These are phyloP conservation scores for Fragilaria radians DNA, from an alignment of 108 stramenopile species.

Conservation along the genomic window DNA sequence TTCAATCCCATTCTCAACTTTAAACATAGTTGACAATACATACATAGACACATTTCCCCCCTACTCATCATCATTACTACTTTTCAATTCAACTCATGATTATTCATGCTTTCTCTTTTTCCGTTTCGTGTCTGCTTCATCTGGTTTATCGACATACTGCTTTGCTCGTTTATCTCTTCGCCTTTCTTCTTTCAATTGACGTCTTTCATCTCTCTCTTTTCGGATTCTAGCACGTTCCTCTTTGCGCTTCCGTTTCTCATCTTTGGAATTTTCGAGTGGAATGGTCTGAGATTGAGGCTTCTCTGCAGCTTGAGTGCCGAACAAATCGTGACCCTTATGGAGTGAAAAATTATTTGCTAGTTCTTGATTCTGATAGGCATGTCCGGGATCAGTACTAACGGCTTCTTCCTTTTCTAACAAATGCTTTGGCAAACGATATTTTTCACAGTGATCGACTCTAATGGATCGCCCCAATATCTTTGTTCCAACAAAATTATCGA, in stretches of 20 bases:
- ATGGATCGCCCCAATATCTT: slow-evolving; percentile 65
- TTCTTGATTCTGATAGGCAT: slow-evolving; percentile 85
- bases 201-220: slow-evolving; percentile 18
- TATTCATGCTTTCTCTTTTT: slow-evolving; percentile 30
- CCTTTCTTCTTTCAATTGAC: not conserved
- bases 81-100: too few species aligned
- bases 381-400: slow-evolving; percentile 48
- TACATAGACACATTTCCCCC: too few species aligned
- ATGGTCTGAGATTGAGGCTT: slow-evolving; percentile 4
- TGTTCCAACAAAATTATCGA: slow-evolving; percentile 93
- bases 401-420: slow-evolving; percentile 79
- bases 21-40: too few species aligned
- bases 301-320: slow-evolving; percentile 38
- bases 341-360: slow-evolving; percentile 66
- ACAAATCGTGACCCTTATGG: slow-evolving; percentile 86
- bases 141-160: slow-evolving; percentile 10
- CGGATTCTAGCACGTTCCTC: slow-evolving; percentile 11
- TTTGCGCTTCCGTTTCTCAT: slow-evolving; percentile 14
- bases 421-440: slow-evolving; percentile 92
- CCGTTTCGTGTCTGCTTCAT: slow-evolving; percentile 10
- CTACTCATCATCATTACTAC: too few species aligned
- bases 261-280: slow-evolving; percentile 11
- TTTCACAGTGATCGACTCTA: slow-evolving; percentile 95
- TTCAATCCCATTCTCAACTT: too few species aligned
- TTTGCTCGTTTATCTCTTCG: slow-evolving; percentile 11